Evolutionary conservation across 1,139 yeast species (phyloP).

Genomic region (Wickerhamomyces sp.): DNA sequence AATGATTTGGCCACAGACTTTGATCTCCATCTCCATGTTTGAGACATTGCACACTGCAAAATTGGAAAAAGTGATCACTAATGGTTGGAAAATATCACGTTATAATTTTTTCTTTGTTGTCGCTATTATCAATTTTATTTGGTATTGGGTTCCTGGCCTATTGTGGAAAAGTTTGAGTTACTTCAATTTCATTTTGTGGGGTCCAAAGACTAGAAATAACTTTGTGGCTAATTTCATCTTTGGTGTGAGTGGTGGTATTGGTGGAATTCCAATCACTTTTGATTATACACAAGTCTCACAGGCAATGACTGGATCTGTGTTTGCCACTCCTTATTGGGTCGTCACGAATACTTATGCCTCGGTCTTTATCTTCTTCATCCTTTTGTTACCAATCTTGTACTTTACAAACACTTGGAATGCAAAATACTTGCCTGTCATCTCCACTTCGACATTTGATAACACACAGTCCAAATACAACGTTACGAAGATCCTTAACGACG

Average conservation of each 20-base stretch:
- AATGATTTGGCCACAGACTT: slow-evolving; percentile 36
- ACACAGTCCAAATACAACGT: slow-evolving; percentile 31
- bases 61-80: slow-evolving; percentile 26
- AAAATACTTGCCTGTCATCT: slow-evolving; percentile 35
- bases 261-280: slow-evolving; percentile 45
- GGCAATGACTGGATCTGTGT: slow-evolving; percentile 35
- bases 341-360: slow-evolving; percentile 31
- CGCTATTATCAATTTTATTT: slow-evolving; percentile 36
- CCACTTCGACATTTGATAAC: slow-evolving; percentile 33
- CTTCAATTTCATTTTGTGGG: slow-evolving; percentile 54
- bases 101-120: slow-evolving; percentile 40
- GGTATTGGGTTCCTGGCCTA: slow-evolving; percentile 56
- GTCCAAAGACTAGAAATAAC: slow-evolving; percentile 27
- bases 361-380: slow-evolving; percentile 28
- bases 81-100: slow-evolving; percentile 43
- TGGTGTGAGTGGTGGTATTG: slow-evolving; percentile 48
- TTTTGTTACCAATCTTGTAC: slow-evolving; percentile 30
- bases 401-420: slow-evolving; percentile 37
- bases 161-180: slow-evolving; percentile 45
- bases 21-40: slow-evolving; percentile 33
- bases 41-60: slow-evolving; percentile 31
- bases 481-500: slow-evolving; percentile 33
- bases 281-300: slow-evolving; percentile 43
- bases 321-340: slow-evolving; percentile 51
- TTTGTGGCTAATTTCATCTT: slow-evolving; percentile 46